Evolutionary conservation across 805 yeast genomes (phyloP).

Genomic region (Candida glaebosa): DNA sequence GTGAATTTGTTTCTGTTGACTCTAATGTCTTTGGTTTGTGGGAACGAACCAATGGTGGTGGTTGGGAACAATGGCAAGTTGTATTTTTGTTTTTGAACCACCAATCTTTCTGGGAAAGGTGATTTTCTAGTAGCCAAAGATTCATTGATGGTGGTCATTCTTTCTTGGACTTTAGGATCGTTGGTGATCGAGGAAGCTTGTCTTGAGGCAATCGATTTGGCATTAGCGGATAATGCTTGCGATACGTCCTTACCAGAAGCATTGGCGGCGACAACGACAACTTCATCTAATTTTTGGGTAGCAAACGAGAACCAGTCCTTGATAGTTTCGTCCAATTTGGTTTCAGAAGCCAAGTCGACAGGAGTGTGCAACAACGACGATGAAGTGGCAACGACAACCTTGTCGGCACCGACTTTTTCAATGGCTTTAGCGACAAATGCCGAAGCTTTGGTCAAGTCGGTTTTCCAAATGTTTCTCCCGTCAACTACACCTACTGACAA

Average conservation of each 20-base stretch:
- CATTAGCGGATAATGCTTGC: slow-evolving; percentile 78
- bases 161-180: slow-evolving; percentile 84
- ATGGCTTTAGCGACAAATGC: slow-evolving; percentile 79
- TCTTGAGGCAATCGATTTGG: slow-evolving; percentile 82
- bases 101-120: slow-evolving; percentile 83
- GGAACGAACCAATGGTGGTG: slow-evolving; percentile 99
- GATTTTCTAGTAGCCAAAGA: slow-evolving; percentile 79
- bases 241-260: slow-evolving; percentile 79
- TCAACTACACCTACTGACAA: slow-evolving; percentile 96
- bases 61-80: slow-evolving; percentile 99
- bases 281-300: slow-evolving; percentile 91
- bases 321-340: slow-evolving; percentile 84
- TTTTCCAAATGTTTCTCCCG: slow-evolving; percentile 99
- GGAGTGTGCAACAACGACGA: slow-evolving; percentile 98
- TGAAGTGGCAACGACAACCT: slow-evolving; percentile 89
- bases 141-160: slow-evolving; percentile 75
- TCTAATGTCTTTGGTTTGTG: slow-evolving; percentile 99
- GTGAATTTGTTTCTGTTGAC: slow-evolving; percentile 96
- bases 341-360: slow-evolving; percentile 89
- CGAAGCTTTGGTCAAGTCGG: slow-evolving; percentile 86
- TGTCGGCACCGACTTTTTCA: slow-evolving; percentile 78
- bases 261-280: slow-evolving; percentile 85
- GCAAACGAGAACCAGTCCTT: slow-evolving; percentile 99
- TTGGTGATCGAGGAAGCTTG: slow-evolving; percentile 83
- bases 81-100: slow-evolving; percentile 79